Base-by-base conservation (phyloP, 805 yeast genomes). In the Schwanniomyces polymorphus region DNA sequence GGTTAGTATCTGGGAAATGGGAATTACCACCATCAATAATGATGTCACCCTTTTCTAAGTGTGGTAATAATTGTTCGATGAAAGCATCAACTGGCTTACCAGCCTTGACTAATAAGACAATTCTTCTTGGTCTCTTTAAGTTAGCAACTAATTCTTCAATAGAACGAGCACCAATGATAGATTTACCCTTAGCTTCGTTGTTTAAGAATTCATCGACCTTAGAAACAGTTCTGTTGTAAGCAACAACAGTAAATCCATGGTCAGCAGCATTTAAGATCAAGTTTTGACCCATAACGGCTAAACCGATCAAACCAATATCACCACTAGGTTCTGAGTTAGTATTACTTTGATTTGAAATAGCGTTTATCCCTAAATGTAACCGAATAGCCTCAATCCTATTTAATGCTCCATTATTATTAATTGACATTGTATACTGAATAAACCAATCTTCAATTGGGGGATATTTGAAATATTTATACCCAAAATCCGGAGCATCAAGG, bases 231-330 rank as follows among this genome's bases (percentile, higher is more conserved):
- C 99, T 90, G 94, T 92, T 92, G 87, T 82, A 94, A 53, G 97
- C 97, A 65, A 90, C 97, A 63, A 94, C 98, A 57, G 97, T 90
- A 81, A 82, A 92, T 50, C 97, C 97, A 79, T 92, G 96, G 81
- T 92, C 99, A 60, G 99, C 99, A 66, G 95, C 96, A 76, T 92
- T 92, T 59, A 92, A 82, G 71, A 92, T 90, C 82, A 92, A 80
- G 84, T 92, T 92, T 81, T 88, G 96, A 76, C 99, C 99, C 99
- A 92, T 92, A 60, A 92, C 99, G 86, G 99, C 99, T 82, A 92
- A 83, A 72, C 99, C 99, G 68, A 94, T 91, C 72, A 92, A 88
- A 75, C 97, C 99, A 74, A 92, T 85, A 85, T 92, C 99, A 81
- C 92, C 94, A 70, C 88, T 84, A 60, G 57, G 48, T 28, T 31